Percentiles rank a stretch among this genome's conserved stretches.
Conservation (phyloP, 108 stramenopile species). For the Skeletonema grethae region DNA sequence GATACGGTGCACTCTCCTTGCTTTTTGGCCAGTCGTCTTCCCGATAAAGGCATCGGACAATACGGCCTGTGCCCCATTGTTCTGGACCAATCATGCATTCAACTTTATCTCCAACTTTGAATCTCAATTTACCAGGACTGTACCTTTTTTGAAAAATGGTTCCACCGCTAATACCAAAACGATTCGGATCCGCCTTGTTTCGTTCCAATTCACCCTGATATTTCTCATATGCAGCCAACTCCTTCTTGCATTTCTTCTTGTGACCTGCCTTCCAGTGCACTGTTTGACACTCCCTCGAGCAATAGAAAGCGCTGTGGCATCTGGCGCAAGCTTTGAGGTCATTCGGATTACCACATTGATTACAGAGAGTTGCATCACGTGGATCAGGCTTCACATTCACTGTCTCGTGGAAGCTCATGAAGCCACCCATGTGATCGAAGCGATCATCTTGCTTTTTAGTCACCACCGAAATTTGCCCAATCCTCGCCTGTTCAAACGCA, state of each 20-base stretch:
- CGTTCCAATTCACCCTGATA: constrained; percentile 13
- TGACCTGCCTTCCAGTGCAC: constrained; percentile 8
- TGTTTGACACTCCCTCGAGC: constrained; percentile 23
- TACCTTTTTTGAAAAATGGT: not conserved
- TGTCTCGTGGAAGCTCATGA: constrained; percentile 9
- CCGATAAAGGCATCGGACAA: constrained; percentile 17
- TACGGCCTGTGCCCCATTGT: constrained; percentile 17
- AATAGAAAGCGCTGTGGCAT: constrained; percentile 24
- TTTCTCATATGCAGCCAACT: constrained; percentile 18
- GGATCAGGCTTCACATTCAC: constrained; percentile 34
- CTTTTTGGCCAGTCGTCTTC: constrained; percentile 10
- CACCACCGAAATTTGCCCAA: constrained; percentile 7
- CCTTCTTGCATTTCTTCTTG: constrained; percentile 34
- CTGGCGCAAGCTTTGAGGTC: constrained; percentile 23
- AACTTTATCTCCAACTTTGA: constrained; percentile 14
- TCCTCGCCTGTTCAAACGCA: not conserved
- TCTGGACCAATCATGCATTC: constrained; percentile 26
- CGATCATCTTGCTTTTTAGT: constrained; percentile 16
- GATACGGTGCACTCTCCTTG: constrained; percentile 21
- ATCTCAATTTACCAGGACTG: constrained; percentile 10
- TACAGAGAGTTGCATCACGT: constrained; percentile 15
- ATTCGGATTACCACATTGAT: constrained; percentile 23
- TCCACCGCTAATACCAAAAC: constrained; percentile 13
- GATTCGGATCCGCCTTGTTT: constrained; percentile 13
- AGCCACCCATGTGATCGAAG: constrained; percentile 9